Conservation (phyloP, 495 filamentous ascomycete species). For the Pseudoneurospora amorphoporcata region DNA sequence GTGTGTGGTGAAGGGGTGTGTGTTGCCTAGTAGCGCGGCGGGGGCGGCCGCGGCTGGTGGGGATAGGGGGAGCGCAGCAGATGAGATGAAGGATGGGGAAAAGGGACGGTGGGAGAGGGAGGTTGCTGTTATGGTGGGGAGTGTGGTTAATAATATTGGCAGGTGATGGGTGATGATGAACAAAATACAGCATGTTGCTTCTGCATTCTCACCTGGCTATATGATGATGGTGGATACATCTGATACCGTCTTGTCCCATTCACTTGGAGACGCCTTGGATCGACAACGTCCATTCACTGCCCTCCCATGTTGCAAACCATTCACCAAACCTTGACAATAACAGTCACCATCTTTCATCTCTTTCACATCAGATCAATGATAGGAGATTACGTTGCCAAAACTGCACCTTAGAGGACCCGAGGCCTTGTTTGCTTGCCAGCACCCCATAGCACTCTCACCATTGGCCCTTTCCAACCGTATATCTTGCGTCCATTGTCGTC, state of each 20-base stretch:
- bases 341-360: not conserved
- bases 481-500: not conserved
- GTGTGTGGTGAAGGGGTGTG: slow-evolving; percentile 70
- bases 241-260: not conserved
- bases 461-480: not conserved
- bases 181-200: not conserved
- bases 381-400: not conserved
- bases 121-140: slow-evolving; percentile 88
- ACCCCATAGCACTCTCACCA: not conserved
- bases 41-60: slow-evolving; percentile 17
- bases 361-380: not conserved
- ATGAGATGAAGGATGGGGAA: slow-evolving; percentile 32
- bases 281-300: not conserved
- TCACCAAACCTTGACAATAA: not conserved
- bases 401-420: not conserved
- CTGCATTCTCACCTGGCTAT: not conserved
- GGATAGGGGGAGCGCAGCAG: slow-evolving; percentile 19
- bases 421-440: not conserved
- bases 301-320: not conserved
- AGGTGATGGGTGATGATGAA: slow-evolving; percentile 27
- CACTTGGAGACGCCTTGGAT: not conserved
- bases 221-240: not conserved
- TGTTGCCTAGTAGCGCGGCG: slow-evolving; percentile 34
- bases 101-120: slow-evolving; percentile 65
- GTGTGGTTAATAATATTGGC: slow-evolving; percentile 43